Evolutionary conservation across 164 flowering plant species (phyloP), one percentile per base, ranked within the genome.

Genomic region (Protea cynaroides): DNA sequence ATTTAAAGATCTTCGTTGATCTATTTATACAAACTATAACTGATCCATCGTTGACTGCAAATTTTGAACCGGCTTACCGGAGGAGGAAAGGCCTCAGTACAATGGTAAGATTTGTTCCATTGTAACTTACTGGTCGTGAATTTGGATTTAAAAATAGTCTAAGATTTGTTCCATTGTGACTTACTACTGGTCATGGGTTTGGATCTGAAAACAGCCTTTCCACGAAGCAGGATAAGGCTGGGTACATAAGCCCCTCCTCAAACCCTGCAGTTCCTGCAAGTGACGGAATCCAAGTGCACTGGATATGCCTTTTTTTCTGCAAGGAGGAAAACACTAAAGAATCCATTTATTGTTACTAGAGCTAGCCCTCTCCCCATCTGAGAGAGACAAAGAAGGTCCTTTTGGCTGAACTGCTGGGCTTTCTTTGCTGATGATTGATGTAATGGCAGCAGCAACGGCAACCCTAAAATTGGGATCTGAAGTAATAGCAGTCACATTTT

Each of bases 361-460:
- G 59, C 73, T 59, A 22, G 72, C 73, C 67, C 57, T 58, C 37
- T 71, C 80, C 7, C 79, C 79, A 29, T 65, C 75, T 34, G 29
- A 68, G 36, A 59, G 7, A 64, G 51, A 66, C 58, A 71, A 58
- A 23, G 63, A 17, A 51, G 62, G 24, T 18, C 56, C 64, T 44
- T 4, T 49, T 58, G 56, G 14, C 29, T 50, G 70, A 57, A 7
- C 58, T 23, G 66, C 49, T 19, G 64, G 75, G 62, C 65, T 75
- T 58, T 80, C 84, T 40, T 77, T 83, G 53, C 64, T 79, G 44
- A 86, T 81, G 50, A 86, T 61, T 5, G 92, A 84, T 9, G 85
- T 68, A 59, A 86, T 82, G 17, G 90, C 90, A 17, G 90, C 90
- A 10, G 92, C 90, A n/a, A 89, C 85, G 5, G 90, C 86, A 34